Evolutionary conservation across 768 basidiomycete species (phyloP).

Genomic region (Hemileccinum rubropunctum): DNA sequence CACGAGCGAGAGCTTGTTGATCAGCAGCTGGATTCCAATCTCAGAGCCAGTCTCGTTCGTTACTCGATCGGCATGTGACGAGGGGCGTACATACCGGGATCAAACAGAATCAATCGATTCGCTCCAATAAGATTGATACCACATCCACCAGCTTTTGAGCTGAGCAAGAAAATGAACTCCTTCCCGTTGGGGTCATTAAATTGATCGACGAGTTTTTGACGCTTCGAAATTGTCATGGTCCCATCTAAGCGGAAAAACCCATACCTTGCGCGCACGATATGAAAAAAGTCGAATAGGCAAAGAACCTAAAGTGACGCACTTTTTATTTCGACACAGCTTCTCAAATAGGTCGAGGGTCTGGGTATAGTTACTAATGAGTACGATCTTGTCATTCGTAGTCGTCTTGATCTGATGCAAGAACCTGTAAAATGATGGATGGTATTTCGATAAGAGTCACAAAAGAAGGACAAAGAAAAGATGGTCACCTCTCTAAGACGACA

Average conservation of each 20-base stretch:
- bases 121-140: constrained; percentile 98
- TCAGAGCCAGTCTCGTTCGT: constrained; percentile 26
- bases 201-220: constrained; percentile 93
- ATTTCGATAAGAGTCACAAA: neutral
- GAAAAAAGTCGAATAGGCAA: neutral
- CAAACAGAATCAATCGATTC: constrained; percentile 92
- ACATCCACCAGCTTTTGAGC: constrained; percentile 94
- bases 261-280: constrained; percentile 54
- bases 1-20: constrained; percentile 96
- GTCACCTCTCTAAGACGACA: constrained; percentile 83
- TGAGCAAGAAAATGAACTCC: constrained; percentile 92
- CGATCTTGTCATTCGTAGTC: constrained; percentile 90
- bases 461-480: constrained; percentile 2
- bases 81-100: constrained; percentile 61
- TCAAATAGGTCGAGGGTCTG: constrained; percentile 94
- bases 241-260: constrained; percentile 91
- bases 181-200: constrained; percentile 93
- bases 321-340: constrained; percentile 80
- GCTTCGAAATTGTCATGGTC: constrained; percentile 87
- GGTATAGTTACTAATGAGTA: constrained; percentile 95
- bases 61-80: neutral
- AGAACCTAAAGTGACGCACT: constrained; percentile 42
- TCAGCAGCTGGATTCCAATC: constrained; percentile 99
- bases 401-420: constrained; percentile 82
- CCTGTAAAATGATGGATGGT: constrained; percentile 36